These are phyloP conservation scores for Onygenales sp. DNA, from an alignment of 2,329 filamentous ascomycete species.

Conservation along the genomic window DNA sequence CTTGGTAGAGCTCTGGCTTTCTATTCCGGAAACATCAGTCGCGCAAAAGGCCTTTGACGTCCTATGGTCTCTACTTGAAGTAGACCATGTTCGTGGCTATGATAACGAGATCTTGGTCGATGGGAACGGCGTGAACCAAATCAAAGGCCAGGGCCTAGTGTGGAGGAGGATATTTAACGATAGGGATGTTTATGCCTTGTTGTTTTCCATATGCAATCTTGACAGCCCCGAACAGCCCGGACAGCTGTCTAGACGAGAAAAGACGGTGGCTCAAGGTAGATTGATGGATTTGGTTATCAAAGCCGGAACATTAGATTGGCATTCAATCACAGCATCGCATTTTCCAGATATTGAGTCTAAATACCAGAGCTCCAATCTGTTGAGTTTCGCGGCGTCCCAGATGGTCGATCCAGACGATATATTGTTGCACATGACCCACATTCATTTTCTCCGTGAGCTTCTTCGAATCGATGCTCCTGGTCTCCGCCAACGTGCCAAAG, in stretches of 20 bases:
- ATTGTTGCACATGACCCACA: conserved; percentile 50
- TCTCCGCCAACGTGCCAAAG: conserved; percentile 17
- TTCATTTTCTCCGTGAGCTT: conserved; percentile 49
- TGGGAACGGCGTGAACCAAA: conserved; percentile 20
- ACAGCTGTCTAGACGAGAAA: conserved; percentile 41
- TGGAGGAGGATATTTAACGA: conserved; percentile 56
- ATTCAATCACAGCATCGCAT: conserved; percentile 42
- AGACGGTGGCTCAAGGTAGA: conserved; percentile 51
- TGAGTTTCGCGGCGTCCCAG: conserved; percentile 45
- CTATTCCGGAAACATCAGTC: conserved; percentile 45
- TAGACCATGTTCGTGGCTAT: conserved; percentile 31
- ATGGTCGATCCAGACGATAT: conserved; percentile 52
- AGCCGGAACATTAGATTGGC: conserved; percentile 47
- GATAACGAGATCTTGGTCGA: conserved; percentile 13
- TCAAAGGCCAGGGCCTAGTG: conserved; percentile 42
- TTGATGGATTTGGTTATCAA: conserved; percentile 49
- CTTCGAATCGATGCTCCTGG: conserved; percentile 35
- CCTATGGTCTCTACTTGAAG: conserved; percentile 43
- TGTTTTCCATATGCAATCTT: conserved; percentile 48
- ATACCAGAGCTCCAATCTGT: conserved; percentile 33
- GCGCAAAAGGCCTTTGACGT: conserved; percentile 45
- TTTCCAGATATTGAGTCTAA: conserved; percentile 42
- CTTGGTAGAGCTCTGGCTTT: conserved; percentile 50
- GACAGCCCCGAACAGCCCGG: conserved; percentile 24
- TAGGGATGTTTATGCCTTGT: conserved; percentile 46